Percentiles rank a stretch among this genome's conserved stretches.
These are phyloP conservation scores for Orbilia blumenaviensis DNA, from an alignment of 2,329 filamentous ascomycete genomes.

Conservation along the genomic window DNA sequence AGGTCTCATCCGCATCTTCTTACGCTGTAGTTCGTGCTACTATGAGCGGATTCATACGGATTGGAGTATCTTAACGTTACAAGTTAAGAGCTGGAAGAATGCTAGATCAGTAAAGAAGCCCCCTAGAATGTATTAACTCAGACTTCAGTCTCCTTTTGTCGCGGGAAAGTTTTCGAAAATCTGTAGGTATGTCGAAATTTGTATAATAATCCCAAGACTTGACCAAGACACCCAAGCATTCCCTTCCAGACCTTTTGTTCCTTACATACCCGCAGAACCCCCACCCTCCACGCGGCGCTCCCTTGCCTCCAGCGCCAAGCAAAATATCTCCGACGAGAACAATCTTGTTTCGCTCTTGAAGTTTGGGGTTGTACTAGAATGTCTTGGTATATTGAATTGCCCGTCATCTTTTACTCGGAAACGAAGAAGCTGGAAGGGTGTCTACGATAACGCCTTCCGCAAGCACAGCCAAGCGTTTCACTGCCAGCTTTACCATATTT, in stretches of 20 bases:
- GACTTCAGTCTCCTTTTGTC: too few relatives aligned
- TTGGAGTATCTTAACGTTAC: too few relatives aligned
- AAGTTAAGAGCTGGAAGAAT: too few relatives aligned
- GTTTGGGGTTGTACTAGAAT: background rate
- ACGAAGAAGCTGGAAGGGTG: background rate
- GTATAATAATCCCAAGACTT: background rate
- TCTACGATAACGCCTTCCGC: background rate
- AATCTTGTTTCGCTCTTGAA: background rate
- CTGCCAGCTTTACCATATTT: background rate
- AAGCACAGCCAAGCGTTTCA: constrained; percentile 21
- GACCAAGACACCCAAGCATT: constrained; percentile 6
- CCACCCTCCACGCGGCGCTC: background rate
- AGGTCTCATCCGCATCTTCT: too few relatives aligned
- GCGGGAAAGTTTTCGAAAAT: too few relatives aligned
- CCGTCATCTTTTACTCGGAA: background rate
- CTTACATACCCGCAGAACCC: constrained; percentile 35
- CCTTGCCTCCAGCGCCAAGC: constrained; percentile 7
- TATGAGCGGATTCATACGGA: too few relatives aligned
- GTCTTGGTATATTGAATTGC: constrained; percentile 12
- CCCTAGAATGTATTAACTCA: too few relatives aligned
- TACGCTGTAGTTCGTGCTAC: too few relatives aligned
- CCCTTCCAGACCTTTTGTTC: constrained; percentile 4
- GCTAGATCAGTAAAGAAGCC: too few relatives aligned
- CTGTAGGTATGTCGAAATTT: background rate
- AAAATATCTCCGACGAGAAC: constrained; percentile 29